A percentile compares a stretch with the other conserved stretches of the same genome.
phyloP scores from a whole-genome alignment of 352 stramenopile species.

The Pythium oligandrum region DNA sequence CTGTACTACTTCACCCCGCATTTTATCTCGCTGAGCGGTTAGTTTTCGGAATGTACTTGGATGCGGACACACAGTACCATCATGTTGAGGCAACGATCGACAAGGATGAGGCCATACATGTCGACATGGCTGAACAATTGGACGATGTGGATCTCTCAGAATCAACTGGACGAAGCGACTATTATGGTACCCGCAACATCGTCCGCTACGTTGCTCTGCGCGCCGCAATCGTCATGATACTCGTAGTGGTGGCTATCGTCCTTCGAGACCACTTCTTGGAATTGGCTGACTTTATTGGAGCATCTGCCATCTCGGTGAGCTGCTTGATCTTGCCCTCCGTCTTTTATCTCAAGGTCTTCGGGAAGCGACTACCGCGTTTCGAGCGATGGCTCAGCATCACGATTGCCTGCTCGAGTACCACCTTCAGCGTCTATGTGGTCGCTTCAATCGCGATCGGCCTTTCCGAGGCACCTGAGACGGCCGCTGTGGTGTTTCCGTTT shows the following conservation, averaged over 20 bases:
- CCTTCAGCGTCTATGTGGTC: constrained; percentile 18
- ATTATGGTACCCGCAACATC: not conserved
- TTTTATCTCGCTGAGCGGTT: constrained; percentile 25
- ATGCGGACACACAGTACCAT: not conserved
- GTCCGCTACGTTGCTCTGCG: constrained; percentile 16
- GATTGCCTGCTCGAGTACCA: constrained; percentile 5
- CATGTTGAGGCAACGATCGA: not conserved
- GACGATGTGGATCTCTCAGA: not conserved
- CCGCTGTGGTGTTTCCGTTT: not conserved
- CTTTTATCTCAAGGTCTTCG: constrained; percentile 26
- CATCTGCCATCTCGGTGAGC: constrained; percentile 17
- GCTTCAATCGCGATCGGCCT: not conserved
- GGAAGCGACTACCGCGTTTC: constrained; percentile 6
- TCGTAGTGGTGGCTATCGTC: constrained; percentile 19
- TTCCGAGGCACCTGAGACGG: no score
- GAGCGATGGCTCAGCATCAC: constrained; percentile 12
- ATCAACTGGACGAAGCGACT: not conserved
- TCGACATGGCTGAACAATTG: not conserved
- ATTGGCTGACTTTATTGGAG: constrained; percentile 27
- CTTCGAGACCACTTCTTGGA: constrained; percentile 22
- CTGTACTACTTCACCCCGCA: constrained; percentile 26
- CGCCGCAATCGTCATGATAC: constrained; percentile 11
- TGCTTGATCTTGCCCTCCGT: constrained; percentile 28
- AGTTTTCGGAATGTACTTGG: constrained; percentile 22
- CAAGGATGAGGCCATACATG: not conserved